Conservation (phyloP, 192 early-diverging fungal species). For the Coemansia sp. region DNA sequence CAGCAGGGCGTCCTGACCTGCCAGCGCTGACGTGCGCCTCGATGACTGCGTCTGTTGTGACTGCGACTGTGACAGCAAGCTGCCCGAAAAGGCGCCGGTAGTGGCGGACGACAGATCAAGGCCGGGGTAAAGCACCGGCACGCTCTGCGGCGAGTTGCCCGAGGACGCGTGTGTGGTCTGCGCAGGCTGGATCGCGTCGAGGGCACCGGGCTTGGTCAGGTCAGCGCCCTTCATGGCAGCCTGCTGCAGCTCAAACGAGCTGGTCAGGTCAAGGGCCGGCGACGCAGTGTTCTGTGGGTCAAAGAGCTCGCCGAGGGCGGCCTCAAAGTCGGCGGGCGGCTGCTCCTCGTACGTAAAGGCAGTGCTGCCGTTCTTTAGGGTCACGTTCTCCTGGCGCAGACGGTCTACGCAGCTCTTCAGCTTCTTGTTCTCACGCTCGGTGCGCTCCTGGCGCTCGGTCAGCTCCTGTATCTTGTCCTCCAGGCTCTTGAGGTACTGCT, state of each 20-base stretch:
- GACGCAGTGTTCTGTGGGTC: constrained; percentile 9
- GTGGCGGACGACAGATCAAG: constrained; percentile 9
- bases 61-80: constrained; percentile 3
- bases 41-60: no score
- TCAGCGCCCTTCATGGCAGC: constrained; percentile 28
- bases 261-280: no score
- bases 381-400: constrained; percentile 37
- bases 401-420: constrained; percentile 30
- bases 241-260: constrained; percentile 39
- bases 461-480: constrained; percentile 70
- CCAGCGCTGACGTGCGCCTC: constrained; percentile 4
- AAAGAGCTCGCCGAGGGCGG: constrained; percentile 31
- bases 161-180: no score
- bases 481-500: constrained; percentile 74
- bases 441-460: constrained; percentile 54
- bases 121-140: constrained; percentile 22
- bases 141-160: constrained; percentile 37
- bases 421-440: constrained; percentile 49
- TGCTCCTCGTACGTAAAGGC: constrained; percentile 39
- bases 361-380: constrained; percentile 24
- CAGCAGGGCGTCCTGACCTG: constrained; percentile 11
- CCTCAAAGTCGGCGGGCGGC: constrained; percentile 40
- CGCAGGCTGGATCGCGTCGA: constrained; percentile 13
- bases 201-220: constrained; percentile 26
- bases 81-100: constrained; percentile 1